Base-by-base conservation (phyloP, 768 basidiomycete genomes). In the Panellus pusillus region DNA sequence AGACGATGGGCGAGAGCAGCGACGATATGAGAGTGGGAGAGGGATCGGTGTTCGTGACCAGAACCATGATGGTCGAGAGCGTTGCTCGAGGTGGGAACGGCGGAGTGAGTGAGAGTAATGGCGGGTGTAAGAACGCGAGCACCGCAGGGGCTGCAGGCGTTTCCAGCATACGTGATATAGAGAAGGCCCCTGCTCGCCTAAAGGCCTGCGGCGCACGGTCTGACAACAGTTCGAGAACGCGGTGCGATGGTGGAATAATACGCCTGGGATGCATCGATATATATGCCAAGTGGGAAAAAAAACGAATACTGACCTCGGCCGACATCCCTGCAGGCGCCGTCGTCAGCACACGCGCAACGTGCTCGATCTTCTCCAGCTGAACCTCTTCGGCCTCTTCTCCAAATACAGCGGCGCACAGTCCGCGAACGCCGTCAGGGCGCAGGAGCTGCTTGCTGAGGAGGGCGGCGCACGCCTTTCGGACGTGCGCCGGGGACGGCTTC, bases 41-140 rank as follows among this genome's bases (percentile, higher is more conserved):
- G 6, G 92, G 91, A 58, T 95, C 91, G 6, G 85, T 82, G 60
- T 93, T 89, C 6, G 84, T 77, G 3, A 91, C 69, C 24, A 95
- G 71, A 1, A 74, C 72, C 46, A 78, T 72, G 17, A 93, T 66
- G 5, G 69, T 75, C 6, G 72, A 70, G n/a, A 90, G 66, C 3
- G 81, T 75, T 13, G 67, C 67, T 17, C 69, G 66, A 5, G 82
- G 71, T 4, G 68, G 49, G 31, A 68, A 52, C 3, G 53, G 11
- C 32, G 37, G 8, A 6, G 40, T 14, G 35, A 46, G 28, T 4
- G 55, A 52, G 19, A 76, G 62, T 45, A 90, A 74, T 0, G 86
- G 82, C 1, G 61, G 54, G 52, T 90, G 87, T 11, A 91, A 64
- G 27, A 75, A 69, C 1, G 76, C 64, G 8, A 81, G 70, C 6